Evolutionary conservation across 2,329 filamentous ascomycete genomes (phyloP).

Genomic region (Apiospora hydei): DNA sequence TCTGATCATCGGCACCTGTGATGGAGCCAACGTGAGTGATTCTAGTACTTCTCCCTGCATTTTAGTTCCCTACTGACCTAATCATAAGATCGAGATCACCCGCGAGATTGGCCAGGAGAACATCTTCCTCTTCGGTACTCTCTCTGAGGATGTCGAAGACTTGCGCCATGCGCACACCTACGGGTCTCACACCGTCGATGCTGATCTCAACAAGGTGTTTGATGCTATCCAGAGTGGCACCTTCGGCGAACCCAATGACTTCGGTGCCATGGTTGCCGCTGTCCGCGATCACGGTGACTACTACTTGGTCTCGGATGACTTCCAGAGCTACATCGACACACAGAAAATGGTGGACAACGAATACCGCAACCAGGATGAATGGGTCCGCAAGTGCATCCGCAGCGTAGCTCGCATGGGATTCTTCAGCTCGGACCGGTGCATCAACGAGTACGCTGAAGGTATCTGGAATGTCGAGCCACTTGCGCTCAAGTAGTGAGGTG

Average conservation of each 20-base stretch:
- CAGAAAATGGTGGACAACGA: slow-evolving; percentile 90
- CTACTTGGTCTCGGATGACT: slow-evolving; percentile 97
- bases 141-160: slow-evolving; percentile 96
- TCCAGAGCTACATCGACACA: slow-evolving; percentile 92
- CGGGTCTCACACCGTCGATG: slow-evolving; percentile 78
- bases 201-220: slow-evolving; percentile 82
- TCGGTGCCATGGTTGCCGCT: slow-evolving; percentile 82
- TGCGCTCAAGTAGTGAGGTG: slow-evolving; percentile 44
- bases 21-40: slow-evolving; percentile 87
- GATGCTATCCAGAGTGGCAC: slow-evolving; percentile 78
- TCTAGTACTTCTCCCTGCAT: background rate
- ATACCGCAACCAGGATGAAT: slow-evolving; percentile 90
- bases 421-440: slow-evolving; percentile 94
- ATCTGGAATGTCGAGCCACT: slow-evolving; percentile 98
- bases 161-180: slow-evolving; percentile 91
- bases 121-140: slow-evolving; percentile 97
- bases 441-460: slow-evolving; percentile 94
- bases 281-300: slow-evolving; percentile 95
- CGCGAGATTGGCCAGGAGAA: slow-evolving; percentile 96
- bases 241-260: slow-evolving; percentile 82
- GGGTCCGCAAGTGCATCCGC: slow-evolving; percentile 88
- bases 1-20: slow-evolving; percentile 96
- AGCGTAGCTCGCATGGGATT: slow-evolving; percentile 95
- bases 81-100: slow-evolving; percentile 83
- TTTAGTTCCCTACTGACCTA: slow-evolving; percentile 17